A percentile compares a stretch with the other conserved stretches of the same genome.
These are phyloP conservation scores for Eucalyptus leucophloia DNA, from an alignment of 345 rosid species.

Conservation along the genomic window DNA sequence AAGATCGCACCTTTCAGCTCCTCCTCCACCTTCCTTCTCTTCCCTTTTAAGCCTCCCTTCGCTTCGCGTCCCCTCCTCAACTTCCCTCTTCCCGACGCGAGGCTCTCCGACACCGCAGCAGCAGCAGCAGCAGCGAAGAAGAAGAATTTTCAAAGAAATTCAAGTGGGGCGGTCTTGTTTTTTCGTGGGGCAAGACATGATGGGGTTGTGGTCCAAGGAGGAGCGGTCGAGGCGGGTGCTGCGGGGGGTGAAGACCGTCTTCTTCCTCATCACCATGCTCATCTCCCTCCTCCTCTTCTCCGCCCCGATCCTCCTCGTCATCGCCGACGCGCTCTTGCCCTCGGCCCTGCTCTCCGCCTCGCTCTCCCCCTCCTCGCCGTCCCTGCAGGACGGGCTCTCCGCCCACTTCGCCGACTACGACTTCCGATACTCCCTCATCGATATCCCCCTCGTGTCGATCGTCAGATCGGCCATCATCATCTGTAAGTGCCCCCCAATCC, in stretches of 20 bases:
- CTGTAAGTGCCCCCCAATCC: constrained; percentile 33
- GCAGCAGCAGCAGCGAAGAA: background rate
- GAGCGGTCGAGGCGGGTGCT: constrained; percentile 27
- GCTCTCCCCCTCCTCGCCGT: constrained; percentile 18
- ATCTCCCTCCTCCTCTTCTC: constrained; percentile 74
- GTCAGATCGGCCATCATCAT: constrained; percentile 73
- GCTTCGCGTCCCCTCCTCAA: background rate
- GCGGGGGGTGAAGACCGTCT: constrained; percentile 63
- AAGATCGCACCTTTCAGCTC: constrained; percentile 5
- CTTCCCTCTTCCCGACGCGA: background rate
- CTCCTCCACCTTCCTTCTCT: background rate
- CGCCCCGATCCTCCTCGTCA: constrained; percentile 65
- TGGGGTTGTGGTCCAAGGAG: constrained; percentile 66
- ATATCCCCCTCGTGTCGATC: constrained; percentile 70
- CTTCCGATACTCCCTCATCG: constrained; percentile 74
- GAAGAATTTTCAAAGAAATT: background rate
- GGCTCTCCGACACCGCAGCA: background rate
- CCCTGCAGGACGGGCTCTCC: background rate
- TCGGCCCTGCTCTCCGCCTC: constrained; percentile 68
- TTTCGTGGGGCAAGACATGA: background rate
- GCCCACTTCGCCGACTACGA: constrained; percentile 35
- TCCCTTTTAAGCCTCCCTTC: background rate
- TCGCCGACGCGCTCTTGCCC: constrained; percentile 78
- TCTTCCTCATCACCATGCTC: constrained; percentile 58
- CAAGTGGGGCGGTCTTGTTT: background rate